phyloP scores from a whole-genome alignment of 1,284 basidiomycete genomes.

The Pterulicium gracile region DNA sequence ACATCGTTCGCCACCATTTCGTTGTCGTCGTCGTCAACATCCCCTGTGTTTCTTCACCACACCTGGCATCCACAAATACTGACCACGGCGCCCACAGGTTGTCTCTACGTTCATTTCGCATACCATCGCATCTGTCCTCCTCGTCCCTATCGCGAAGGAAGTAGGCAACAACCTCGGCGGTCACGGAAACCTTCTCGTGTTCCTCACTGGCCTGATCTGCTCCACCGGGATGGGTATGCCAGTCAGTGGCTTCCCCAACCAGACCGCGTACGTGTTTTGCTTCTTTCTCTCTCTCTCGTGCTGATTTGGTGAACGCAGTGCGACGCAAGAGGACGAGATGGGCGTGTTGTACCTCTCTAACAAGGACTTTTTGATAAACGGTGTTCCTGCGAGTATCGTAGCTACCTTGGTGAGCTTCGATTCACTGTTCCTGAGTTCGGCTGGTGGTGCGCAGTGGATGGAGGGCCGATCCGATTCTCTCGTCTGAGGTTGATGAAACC shows the following conservation, averaged over 20 bases:
- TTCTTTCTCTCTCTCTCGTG: slow-evolving; percentile 14
- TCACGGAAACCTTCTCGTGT: slow-evolving; percentile 76
- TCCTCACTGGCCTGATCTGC: slow-evolving; percentile 87
- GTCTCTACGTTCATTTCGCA: slow-evolving; percentile 91
- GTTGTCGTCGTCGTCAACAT: too few relatives aligned
- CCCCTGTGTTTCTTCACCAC: slow-evolving; percentile 8
- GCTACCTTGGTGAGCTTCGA: slow-evolving; percentile 59
- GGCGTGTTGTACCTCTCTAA: slow-evolving; percentile 82
- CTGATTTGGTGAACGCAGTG: slow-evolving; percentile 31
- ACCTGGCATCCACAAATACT: slow-evolving; percentile 8
- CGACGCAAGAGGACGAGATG: slow-evolving; percentile 92
- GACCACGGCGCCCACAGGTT: slow-evolving; percentile 36
- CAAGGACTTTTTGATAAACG: slow-evolving; percentile 88
- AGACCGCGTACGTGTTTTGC: slow-evolving; percentile 70
- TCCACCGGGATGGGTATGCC: slow-evolving; percentile 98
- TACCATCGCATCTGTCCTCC: slow-evolving; percentile 91
- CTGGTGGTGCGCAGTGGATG: background rate
- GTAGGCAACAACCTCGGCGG: slow-evolving; percentile 70
- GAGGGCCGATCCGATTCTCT: background rate
- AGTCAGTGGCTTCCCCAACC: slow-evolving; percentile 95
- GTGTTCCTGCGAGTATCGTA: slow-evolving; percentile 84
- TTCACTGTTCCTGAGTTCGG: background rate
- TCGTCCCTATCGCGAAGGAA: slow-evolving; percentile 92
- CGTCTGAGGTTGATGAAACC: background rate
- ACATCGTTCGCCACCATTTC: too few relatives aligned